Conservation (phyloP, 179 eudicot genomes). For the Silene coronaria region DNA sequence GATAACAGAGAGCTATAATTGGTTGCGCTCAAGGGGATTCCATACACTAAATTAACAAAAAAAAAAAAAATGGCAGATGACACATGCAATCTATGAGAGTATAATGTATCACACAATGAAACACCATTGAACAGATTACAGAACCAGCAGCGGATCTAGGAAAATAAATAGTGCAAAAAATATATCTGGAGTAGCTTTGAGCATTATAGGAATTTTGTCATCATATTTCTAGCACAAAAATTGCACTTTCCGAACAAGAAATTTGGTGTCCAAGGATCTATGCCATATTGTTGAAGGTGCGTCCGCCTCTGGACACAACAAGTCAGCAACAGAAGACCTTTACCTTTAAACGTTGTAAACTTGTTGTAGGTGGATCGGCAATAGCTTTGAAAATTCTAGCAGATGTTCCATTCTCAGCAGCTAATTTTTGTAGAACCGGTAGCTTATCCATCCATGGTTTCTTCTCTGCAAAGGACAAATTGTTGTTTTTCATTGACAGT, state of each 20-base stretch:
- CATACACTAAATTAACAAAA: neutral
- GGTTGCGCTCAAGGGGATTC: neutral
- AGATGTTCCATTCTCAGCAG: slow-evolving; percentile 54
- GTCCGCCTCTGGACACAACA: neutral
- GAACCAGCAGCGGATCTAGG: neutral
- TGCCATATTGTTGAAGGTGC: neutral
- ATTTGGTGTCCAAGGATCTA: neutral
- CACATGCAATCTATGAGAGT: neutral
- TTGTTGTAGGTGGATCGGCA: slow-evolving; percentile 98
- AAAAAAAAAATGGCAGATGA: neutral
- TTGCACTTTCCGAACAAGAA: neutral
- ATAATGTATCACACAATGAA: neutral
- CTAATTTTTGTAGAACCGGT: slow-evolving; percentile 60
- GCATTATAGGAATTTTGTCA: neutral
- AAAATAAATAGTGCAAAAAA: neutral
- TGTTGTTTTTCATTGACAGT: too few species aligned
- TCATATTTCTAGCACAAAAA: neutral
- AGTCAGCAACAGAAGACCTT: neutral
- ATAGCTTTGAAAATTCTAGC: slow-evolving; percentile 87
- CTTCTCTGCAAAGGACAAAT: slow-evolving; percentile 44
- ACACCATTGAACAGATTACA: neutral
- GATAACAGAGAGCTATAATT: neutral
- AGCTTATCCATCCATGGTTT: slow-evolving; percentile 98
- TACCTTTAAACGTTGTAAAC: slow-evolving; percentile 94
- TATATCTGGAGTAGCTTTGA: neutral